A percentile compares a stretch with the other conserved stretches of the same genome.
phyloP scores from a whole-genome alignment of 2,329 filamentous ascomycete species.

The Talaromyces funiculosus region DNA sequence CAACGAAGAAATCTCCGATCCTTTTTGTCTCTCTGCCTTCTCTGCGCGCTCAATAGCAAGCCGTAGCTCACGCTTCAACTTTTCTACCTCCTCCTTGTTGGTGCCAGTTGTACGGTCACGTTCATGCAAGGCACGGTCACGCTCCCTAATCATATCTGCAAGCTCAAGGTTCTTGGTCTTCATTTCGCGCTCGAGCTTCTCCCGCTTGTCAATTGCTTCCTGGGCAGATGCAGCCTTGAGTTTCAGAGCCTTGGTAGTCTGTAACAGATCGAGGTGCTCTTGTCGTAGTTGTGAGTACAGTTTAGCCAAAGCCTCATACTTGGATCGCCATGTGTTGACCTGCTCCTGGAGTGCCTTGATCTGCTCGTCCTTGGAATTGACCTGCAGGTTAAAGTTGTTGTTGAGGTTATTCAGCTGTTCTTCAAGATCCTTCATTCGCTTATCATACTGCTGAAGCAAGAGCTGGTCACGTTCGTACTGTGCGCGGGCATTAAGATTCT shows the following conservation, averaged over 20 bases:
- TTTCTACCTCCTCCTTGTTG: conserved; percentile 90
- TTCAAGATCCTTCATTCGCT: conserved; percentile 87
- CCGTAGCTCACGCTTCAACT: conserved; percentile 85
- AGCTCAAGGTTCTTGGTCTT: conserved; percentile 99
- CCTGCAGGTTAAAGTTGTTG: conserved; percentile 77
- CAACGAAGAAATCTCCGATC: conserved; percentile 90
- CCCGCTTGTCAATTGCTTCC: conserved; percentile 88
- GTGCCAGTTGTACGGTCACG: conserved; percentile 80
- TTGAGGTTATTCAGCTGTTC: conserved; percentile 78
- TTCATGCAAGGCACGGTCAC: conserved; percentile 88
- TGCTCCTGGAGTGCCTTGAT: conserved; percentile 90
- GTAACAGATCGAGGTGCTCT: conserved; percentile 88
- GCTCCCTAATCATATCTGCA: conserved; percentile 96
- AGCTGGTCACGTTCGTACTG: conserved; percentile 97
- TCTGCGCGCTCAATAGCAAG: conserved; percentile 89
- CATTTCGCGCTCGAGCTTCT: conserved; percentile 93
- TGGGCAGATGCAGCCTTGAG: conserved; percentile 95
- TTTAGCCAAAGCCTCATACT: conserved; percentile 95
- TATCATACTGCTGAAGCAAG: conserved; percentile 94
- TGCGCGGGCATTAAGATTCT: conserved; percentile 87
- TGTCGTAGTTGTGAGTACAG: conserved; percentile 93
- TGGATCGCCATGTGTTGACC: conserved; percentile 93
- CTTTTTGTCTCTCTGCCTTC: conserved; percentile 86
- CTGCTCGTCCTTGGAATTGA: conserved; percentile 86
- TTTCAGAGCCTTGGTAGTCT: conserved; percentile 94